Base-by-base conservation (phyloP, 305 asterid species). In the Plantago rigida region DNA sequence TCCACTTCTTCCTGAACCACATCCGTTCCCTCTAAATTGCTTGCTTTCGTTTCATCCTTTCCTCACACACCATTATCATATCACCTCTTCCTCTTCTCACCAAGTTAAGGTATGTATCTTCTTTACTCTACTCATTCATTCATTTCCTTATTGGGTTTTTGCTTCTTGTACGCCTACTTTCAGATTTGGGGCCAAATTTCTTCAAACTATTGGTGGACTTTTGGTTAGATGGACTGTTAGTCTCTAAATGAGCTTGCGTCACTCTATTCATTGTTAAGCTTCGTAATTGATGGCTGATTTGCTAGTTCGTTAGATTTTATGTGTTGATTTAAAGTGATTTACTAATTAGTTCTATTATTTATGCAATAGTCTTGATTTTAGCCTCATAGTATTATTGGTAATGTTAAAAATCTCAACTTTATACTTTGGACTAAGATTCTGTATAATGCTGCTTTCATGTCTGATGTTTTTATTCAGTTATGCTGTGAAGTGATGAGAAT, bases 11-110 rank as follows among this genome's bases (percentile, higher is more conserved):
- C 62, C 74, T 14, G 68, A 49, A 76, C 93, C 87, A 87, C 86
- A 84, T 73, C 81, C 75, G 58, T 59, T 79, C 73, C 76, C 81
- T 79, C 71, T 70, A 80, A 77, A 77, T 74, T 59, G 67, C 17
- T 51, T 68, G 29, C 59, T 64, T 22, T 34, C 57, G n/a, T 46
- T 3, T 34, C 69, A 52, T 39, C 39, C 46, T 2, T 66, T n/a
- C 47, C 59, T 51, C 24, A 13, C 19, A n/a, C 62, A 49, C 56
- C 64, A 26, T n/a, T 26, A 24, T 64, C 69, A 31, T 57, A 34
- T 19, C 45, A 48, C 67, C 28, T 19, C 61, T 47, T 22, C 62
- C 41, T 22, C 64, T 47, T 24, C 57, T 6, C 31, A 48, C 66
- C 63, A 61, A 17, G 19, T 17, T 17, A 17, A 44, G 8, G 70